Conservation (phyloP, 495 filamentous ascomycete species). For the Penicillium pancosmium region DNA sequence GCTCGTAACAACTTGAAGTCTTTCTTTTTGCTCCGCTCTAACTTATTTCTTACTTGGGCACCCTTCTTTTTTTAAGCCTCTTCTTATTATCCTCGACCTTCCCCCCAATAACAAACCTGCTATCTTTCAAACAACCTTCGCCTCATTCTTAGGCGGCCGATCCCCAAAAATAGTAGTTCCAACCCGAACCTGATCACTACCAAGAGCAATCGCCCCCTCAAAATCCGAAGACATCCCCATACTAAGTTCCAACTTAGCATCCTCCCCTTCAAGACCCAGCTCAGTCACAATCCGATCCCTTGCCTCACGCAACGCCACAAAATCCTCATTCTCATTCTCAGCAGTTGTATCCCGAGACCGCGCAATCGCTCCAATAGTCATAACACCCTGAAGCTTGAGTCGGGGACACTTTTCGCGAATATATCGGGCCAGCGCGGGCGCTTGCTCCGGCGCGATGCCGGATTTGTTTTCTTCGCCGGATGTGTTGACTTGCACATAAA, state of each 20-base stretch:
- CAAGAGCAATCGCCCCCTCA: conserved; percentile 81
- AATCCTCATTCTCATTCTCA: conserved; percentile 91
- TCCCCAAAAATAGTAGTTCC: conserved; percentile 92
- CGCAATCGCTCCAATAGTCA: conserved; percentile 97
- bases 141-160: conserved; percentile 72
- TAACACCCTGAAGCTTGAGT: conserved; percentile 77
- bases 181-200: conserved; percentile 91
- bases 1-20: too few species aligned
- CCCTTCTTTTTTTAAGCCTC: neutral
- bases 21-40: too few species aligned
- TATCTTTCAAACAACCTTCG: conserved; percentile 41
- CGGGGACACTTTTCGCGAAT: conserved; percentile 70
- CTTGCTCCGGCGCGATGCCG: conserved; percentile 65
- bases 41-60: too few species aligned
- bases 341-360: conserved; percentile 67
- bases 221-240: conserved; percentile 96
- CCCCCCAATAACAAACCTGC: too few species aligned
- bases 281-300: conserved; percentile 63
- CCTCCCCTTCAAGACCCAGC: conserved; percentile 43
- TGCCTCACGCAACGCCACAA: conserved; percentile 66
- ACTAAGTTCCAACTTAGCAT: conserved; percentile 61
- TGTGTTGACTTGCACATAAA: conserved; percentile 95
- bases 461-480: conserved; percentile 85
- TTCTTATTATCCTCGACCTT: neutral
- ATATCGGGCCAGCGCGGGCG: conserved; percentile 64